Percentiles rank a stretch among this genome's conserved stretches.
Evolutionary conservation across 441 rosid genomes (phyloP).

Genomic region (Mallotus japonicus): DNA sequence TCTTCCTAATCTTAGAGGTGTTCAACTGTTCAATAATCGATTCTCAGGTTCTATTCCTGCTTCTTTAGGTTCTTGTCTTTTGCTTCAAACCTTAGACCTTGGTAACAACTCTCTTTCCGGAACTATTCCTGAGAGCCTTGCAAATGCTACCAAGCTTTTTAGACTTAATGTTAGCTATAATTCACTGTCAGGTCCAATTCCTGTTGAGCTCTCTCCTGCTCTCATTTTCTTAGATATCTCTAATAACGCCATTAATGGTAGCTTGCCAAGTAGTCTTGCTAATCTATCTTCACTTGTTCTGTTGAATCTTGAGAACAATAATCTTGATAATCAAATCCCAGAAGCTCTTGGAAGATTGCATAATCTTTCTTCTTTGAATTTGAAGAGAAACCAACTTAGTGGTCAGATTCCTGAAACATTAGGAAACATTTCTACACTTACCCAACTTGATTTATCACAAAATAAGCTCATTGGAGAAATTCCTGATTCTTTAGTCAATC

Average conservation of each 20-base stretch:
- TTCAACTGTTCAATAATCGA: slow-evolving; percentile 66
- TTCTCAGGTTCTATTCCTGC: slow-evolving; percentile 68
- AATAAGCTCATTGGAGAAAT: slow-evolving; percentile 57
- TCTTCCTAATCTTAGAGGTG: slow-evolving; percentile 67
- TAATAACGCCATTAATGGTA: slow-evolving; percentile 45
- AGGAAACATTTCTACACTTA: slow-evolving; percentile 53
- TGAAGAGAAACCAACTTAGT: slow-evolving; percentile 46
- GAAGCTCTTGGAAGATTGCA: slow-evolving; percentile 41
- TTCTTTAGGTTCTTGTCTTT: slow-evolving; percentile 54
- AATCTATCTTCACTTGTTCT: slow-evolving; percentile 39
- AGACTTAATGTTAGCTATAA: slow-evolving; percentile 66
- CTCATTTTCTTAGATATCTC: slow-evolving; percentile 52
- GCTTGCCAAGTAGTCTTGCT: slow-evolving; percentile 38
- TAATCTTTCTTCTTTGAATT: slow-evolving; percentile 51
- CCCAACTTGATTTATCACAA: slow-evolving; percentile 52
- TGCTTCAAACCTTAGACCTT: slow-evolving; percentile 72
- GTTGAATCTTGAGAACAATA: slow-evolving; percentile 40
- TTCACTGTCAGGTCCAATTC: slow-evolving; percentile 57
- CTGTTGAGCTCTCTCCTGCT: slow-evolving; percentile 42
- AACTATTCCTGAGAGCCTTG: slow-evolving; percentile 54
- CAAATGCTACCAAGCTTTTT: slow-evolving; percentile 59
- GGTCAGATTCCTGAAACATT: slow-evolving; percentile 53
- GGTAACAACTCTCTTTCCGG: slow-evolving; percentile 61
- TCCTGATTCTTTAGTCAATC: slow-evolving; percentile 51
- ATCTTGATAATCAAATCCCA: slow-evolving; percentile 48